phyloP scores from a whole-genome alignment of 805 yeast genomes.

The Ogataea populi-albae region DNA sequence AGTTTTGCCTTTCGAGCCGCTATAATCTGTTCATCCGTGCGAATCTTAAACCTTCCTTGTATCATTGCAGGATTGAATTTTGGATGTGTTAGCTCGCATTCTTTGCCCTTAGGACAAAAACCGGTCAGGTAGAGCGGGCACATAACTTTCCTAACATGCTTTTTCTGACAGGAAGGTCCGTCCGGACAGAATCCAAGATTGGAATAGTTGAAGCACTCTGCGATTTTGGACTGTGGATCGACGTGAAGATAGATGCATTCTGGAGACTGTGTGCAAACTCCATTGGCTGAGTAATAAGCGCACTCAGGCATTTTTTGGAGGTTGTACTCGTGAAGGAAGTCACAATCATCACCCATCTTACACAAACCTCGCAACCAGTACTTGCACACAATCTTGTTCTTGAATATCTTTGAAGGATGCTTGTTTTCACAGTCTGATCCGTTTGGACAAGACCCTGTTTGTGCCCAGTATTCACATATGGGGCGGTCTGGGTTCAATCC shows the following conservation, averaged over 20 bases:
- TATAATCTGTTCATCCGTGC: slow-evolving; percentile 39
- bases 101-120: slow-evolving; percentile 86
- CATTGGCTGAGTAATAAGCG: slow-evolving; percentile 75
- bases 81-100: slow-evolving; percentile 82
- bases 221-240: slow-evolving; percentile 85
- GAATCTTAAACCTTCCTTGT: slow-evolving; percentile 44
- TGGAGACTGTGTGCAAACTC: slow-evolving; percentile 86
- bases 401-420: slow-evolving; percentile 61
- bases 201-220: slow-evolving; percentile 76
- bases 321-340: slow-evolving; percentile 92
- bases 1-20: slow-evolving; percentile 25
- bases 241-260: slow-evolving; percentile 92
- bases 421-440: slow-evolving; percentile 85
- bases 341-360: slow-evolving; percentile 95
- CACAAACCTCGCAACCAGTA: slow-evolving; percentile 98
- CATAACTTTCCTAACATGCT: slow-evolving; percentile 72
- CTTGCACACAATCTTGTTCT: slow-evolving; percentile 87
- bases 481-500: slow-evolving; percentile 90
- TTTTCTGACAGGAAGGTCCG: slow-evolving; percentile 80
- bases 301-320: slow-evolving; percentile 96
- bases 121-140: slow-evolving; percentile 86
- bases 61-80: slow-evolving; percentile 50
- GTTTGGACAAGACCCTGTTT: slow-evolving; percentile 67
- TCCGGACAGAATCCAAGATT: slow-evolving; percentile 87
- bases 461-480: slow-evolving; percentile 68